phyloP scores from a whole-genome alignment of 345 rosid genomes.

The Camelina sativa region DNA sequence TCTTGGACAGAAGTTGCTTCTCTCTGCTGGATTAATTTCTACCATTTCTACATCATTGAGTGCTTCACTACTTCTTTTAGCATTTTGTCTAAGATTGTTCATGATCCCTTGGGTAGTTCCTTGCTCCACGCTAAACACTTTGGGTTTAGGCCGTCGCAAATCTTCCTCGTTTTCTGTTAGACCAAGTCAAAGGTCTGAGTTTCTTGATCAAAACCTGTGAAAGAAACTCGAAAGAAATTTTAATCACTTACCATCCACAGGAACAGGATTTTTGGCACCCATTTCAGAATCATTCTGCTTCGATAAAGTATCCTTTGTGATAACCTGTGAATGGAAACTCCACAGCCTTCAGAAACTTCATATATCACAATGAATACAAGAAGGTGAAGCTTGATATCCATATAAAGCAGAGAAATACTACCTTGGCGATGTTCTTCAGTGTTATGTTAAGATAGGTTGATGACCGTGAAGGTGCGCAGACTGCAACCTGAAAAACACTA shows the following conservation, averaged over 20 bases:
- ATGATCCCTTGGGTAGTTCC: slow-evolving; percentile 57
- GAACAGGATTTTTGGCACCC: slow-evolving; percentile 31
- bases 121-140: slow-evolving; percentile 35
- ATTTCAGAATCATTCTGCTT: slow-evolving; percentile 41
- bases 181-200: slow-evolving; percentile 12
- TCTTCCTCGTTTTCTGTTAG: slow-evolving; percentile 48
- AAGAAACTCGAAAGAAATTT: neutral
- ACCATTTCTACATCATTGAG: slow-evolving; percentile 33
- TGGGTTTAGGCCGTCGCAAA: slow-evolving; percentile 30
- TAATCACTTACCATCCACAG: slow-evolving; percentile 46
- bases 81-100: slow-evolving; percentile 50
- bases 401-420: slow-evolving; percentile 29
- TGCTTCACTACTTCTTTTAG: slow-evolving; percentile 35
- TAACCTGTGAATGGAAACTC: slow-evolving; percentile 56
- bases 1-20: slow-evolving; percentile 21
- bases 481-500: slow-evolving; percentile 66
- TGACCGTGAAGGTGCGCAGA: slow-evolving; percentile 61
- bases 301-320: slow-evolving; percentile 53
- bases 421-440: slow-evolving; percentile 72
- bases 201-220: neutral
- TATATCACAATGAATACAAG: too few relatives aligned
- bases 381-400: too few relatives aligned
- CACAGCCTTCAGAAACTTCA: neutral
- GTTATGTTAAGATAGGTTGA: slow-evolving; percentile 75
- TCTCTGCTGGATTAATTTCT: slow-evolving; percentile 20